Conservation (phyloP, 805 yeast species). For the Ogataea populi-albae region DNA sequence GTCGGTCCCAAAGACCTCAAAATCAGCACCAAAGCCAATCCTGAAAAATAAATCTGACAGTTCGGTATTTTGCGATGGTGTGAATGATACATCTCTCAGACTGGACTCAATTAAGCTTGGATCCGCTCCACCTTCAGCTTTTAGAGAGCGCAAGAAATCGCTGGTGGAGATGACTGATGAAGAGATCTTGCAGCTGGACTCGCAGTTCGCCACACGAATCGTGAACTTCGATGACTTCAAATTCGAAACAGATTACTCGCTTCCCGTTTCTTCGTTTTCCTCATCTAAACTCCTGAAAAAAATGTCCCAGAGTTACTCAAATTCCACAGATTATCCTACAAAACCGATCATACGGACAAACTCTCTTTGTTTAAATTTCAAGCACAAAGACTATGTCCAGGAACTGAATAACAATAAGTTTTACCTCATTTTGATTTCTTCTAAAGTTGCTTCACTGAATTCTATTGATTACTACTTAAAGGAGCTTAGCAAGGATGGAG, state of each 20-base stretch:
- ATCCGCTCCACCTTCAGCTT: slow-evolving; percentile 5
- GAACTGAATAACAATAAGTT: slow-evolving; percentile 20
- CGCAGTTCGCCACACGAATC: slow-evolving; percentile 43
- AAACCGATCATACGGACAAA: slow-evolving; percentile 31
- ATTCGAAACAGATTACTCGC: slow-evolving; percentile 39
- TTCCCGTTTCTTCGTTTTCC: slow-evolving; percentile 15
- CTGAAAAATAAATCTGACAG: slow-evolving; percentile 13
- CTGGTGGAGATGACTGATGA: slow-evolving; percentile 52
- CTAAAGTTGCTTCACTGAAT: slow-evolving; percentile 70
- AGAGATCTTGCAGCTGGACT: slow-evolving; percentile 52
- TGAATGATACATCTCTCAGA: too few species aligned
- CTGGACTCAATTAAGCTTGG: too few species aligned
- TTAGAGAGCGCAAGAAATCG: slow-evolving; percentile 37
- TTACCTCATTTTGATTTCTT: slow-evolving; percentile 55
- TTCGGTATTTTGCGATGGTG: too few species aligned
- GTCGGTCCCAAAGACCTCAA: too few species aligned
- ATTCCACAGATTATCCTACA: slow-evolving; percentile 34
- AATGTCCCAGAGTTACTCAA: slow-evolving; percentile 16
- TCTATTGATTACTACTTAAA: slow-evolving; percentile 64
- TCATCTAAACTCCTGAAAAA: slow-evolving; percentile 18
- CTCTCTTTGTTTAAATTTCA: slow-evolving; percentile 40
- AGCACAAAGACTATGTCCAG: slow-evolving; percentile 37
- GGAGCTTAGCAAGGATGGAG: slow-evolving; percentile 56
- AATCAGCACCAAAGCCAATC: slow-evolving; percentile 9
- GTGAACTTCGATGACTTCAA: slow-evolving; percentile 42